Percentiles rank a stretch among this genome's conserved stretches.
phyloP scores from a whole-genome alignment of 1,284 basidiomycete species.

The Marasmius fiardii region DNA sequence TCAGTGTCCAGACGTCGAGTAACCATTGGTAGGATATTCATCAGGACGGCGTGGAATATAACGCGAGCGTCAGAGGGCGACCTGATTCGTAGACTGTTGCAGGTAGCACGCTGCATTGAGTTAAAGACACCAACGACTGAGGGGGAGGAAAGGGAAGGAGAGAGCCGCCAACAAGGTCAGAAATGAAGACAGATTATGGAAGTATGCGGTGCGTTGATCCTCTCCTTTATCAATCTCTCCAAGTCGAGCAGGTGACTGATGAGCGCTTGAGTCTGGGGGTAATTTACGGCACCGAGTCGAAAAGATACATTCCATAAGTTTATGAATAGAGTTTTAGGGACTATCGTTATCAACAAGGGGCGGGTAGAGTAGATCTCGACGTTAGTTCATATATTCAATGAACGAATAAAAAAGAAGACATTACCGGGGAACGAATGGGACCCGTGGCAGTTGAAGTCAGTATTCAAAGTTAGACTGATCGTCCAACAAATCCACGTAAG shows the following conservation, averaged over 20 bases:
- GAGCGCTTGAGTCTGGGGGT: conserved; percentile 25
- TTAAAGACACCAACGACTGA: conserved; percentile 10
- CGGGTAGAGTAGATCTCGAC: conserved; percentile 1
- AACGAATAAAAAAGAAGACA: neutral
- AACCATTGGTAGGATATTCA: conserved; percentile 69
- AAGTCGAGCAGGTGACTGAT: conserved; percentile 33
- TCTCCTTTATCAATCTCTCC: conserved; percentile 27
- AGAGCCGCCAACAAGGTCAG: conserved; percentile 17
- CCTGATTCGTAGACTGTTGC: conserved; percentile 43
- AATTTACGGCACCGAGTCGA: conserved; percentile 34
- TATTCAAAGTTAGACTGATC: neutral
- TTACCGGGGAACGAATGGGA: neutral
- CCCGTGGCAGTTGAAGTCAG: neutral
- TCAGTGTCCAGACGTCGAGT: conserved; percentile 74
- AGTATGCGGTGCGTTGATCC: neutral
- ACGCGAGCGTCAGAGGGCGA: conserved; percentile 71
- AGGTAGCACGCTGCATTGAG: conserved; percentile 43
- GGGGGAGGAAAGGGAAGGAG: conserved; percentile 17
- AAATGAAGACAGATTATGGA: conserved; percentile 14
- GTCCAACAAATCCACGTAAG: neutral
- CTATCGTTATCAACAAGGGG: conserved; percentile 14
- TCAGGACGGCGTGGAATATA: conserved; percentile 73
- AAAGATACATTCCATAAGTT: conserved; percentile 28
- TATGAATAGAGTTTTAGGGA: conserved; percentile 49
- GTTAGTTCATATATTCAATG: neutral